Evolutionary conservation across 495 filamentous ascomycete species (phyloP).

Genomic region (Penicillium odoratum): DNA sequence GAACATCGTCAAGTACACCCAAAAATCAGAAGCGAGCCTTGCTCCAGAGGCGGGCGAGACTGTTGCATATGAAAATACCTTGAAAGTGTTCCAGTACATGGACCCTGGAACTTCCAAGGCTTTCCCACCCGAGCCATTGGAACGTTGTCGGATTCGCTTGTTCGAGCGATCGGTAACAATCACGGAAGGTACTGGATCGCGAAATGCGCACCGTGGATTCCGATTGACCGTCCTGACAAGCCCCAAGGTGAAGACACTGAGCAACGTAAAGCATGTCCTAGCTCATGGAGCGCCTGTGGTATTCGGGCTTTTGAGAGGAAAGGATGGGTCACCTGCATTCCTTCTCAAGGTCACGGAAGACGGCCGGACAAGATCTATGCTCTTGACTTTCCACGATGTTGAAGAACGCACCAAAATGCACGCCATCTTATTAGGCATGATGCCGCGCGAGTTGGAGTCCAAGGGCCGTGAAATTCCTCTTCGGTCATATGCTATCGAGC

Average conservation of each 20-base stretch:
- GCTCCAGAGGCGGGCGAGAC: constrained; percentile 64
- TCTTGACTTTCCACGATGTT: constrained; percentile 70
- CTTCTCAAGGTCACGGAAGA: constrained; percentile 68
- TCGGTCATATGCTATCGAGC: constrained; percentile 61
- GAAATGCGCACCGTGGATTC: constrained; percentile 71
- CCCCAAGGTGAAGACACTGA: constrained; percentile 71
- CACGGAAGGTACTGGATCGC: constrained; percentile 64
- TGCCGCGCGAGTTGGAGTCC: constrained; percentile 57
- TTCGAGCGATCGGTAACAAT: constrained; percentile 67
- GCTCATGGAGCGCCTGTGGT: constrained; percentile 61
- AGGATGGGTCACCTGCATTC: constrained; percentile 64
- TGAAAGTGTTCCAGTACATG: constrained; percentile 73
- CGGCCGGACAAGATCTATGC: constrained; percentile 63
- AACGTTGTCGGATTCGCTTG: constrained; percentile 64
- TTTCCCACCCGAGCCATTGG: constrained; percentile 72
- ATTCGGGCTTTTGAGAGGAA: constrained; percentile 70
- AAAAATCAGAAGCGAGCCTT: constrained; percentile 68
- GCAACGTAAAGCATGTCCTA: constrained; percentile 66
- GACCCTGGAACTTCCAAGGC: constrained; percentile 63
- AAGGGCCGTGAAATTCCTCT: constrained; percentile 63
- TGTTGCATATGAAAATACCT: constrained; percentile 59
- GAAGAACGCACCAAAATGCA: constrained; percentile 66
- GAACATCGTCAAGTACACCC: constrained; percentile 78
- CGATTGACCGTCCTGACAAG: constrained; percentile 73
- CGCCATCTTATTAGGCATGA: constrained; percentile 66